phyloP scores from a whole-genome alignment of 305 asterid species.

The Fraxinus sp. region DNA sequence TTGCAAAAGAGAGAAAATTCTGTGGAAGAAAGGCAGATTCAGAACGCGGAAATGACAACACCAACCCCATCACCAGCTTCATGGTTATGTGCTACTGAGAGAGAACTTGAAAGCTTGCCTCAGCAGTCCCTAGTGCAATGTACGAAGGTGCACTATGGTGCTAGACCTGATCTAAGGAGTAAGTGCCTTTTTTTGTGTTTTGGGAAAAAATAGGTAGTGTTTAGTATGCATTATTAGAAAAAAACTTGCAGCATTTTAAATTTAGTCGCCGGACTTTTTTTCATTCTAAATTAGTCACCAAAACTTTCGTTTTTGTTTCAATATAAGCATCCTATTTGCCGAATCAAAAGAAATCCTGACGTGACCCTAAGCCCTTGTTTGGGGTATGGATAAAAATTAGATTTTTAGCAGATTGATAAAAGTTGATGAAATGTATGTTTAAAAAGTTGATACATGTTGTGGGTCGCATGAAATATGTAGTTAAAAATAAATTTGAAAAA shows the following conservation, averaged over 20 bases:
- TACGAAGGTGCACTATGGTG: slow-evolving; percentile 52
- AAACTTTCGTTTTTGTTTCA: background rate
- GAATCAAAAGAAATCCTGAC: background rate
- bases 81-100: slow-evolving; percentile 32
- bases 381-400: background rate
- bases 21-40: slow-evolving; percentile 33
- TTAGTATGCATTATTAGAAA: background rate
- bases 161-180: slow-evolving; percentile 61
- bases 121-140: slow-evolving; percentile 48
- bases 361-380: background rate
- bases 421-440: background rate
- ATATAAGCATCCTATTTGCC: background rate
- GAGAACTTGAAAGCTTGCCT: slow-evolving; percentile 65
- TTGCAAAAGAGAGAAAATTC: slow-evolving; percentile 37
- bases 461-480: background rate
- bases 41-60: slow-evolving; percentile 31
- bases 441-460: background rate
- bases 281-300: background rate
- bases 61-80: slow-evolving; percentile 44
- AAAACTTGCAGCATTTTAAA: background rate
- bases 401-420: background rate
- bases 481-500: background rate
- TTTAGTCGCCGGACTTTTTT: background rate
- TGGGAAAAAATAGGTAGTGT: background rate
- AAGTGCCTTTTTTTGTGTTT: slow-evolving; percentile 16